A percentile compares a stretch with the other conserved stretches of the same genome.
Evolutionary conservation across 257 asterid genomes (phyloP).

Genomic region (Fraxinus excelsior): DNA sequence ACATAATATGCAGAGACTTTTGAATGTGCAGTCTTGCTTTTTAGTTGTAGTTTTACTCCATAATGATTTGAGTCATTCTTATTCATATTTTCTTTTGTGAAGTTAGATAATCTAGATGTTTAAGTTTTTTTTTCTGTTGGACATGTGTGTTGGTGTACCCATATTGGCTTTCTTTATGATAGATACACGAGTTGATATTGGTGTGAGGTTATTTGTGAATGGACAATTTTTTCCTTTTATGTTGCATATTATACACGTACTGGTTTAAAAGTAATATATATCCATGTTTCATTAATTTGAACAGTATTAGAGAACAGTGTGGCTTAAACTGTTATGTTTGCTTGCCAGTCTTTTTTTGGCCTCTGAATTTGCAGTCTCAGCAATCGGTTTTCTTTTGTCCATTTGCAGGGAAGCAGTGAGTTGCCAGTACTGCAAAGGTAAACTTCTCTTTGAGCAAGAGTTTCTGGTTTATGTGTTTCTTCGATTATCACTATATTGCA

Average conservation of each 20-base stretch:
- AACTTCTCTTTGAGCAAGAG: conserved; percentile 15
- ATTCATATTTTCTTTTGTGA: neutral
- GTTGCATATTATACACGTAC: conserved; percentile 2
- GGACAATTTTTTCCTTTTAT: conserved; percentile 1
- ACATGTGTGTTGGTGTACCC: neutral
- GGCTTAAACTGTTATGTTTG: neutral
- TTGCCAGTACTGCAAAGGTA: conserved; percentile 85
- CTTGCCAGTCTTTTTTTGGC: neutral
- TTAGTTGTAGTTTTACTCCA: neutral
- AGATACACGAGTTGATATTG: conserved; percentile 1
- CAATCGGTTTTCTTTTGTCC: conserved; percentile 32
- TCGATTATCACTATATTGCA: conserved; percentile 13
- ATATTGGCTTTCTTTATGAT: neutral
- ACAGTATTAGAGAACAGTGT: conserved; percentile 7
- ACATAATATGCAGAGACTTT: neutral
- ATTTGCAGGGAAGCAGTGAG: conserved; percentile 87
- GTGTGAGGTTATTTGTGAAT: conserved; percentile 17
- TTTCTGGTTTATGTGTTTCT: conserved; percentile 21
- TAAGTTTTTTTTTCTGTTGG: neutral
- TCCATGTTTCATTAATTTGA: conserved; percentile 1
- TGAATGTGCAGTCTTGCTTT: neutral
- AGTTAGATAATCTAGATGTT: neutral
- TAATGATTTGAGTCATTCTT: neutral
- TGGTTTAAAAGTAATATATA: conserved; percentile 2
- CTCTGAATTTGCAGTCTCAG: conserved; percentile 24